Percentiles rank a stretch among this genome's conserved stretches.
These are phyloP conservation scores for Astrothelium subdiscretum DNA, from an alignment of 495 filamentous ascomycete genomes.

Conservation along the genomic window DNA sequence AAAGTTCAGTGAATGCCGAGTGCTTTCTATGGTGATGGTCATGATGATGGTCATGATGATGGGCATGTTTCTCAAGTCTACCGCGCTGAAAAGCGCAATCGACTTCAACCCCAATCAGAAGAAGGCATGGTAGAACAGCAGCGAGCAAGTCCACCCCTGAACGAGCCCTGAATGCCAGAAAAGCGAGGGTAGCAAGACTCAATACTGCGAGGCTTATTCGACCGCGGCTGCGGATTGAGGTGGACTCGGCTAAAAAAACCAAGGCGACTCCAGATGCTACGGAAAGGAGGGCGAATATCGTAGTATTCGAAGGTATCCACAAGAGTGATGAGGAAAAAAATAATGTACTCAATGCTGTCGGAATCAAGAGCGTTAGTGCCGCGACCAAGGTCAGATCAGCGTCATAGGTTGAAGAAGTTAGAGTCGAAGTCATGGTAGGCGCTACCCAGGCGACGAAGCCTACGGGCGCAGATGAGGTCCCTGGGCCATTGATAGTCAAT, in stretches of 20 bases:
- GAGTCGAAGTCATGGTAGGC: neutral
- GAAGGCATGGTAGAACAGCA: neutral
- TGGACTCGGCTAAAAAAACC: slow-evolving; percentile 19
- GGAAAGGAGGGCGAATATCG: slow-evolving; percentile 10
- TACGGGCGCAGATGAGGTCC: neutral
- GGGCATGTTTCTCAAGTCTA: slow-evolving; percentile 3
- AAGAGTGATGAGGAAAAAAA: neutral
- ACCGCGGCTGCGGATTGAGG: slow-evolving; percentile 13
- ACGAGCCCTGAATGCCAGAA: slow-evolving; percentile 3
- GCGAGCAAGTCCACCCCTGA: neutral
- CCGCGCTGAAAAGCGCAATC: neutral
- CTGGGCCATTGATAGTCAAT: neutral
- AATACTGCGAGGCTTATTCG: neutral
- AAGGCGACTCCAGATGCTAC: slow-evolving; percentile 20
- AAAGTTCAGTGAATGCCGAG: slow-evolving; percentile 51
- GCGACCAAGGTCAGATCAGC: neutral
- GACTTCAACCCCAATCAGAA: neutral
- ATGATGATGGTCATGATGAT: slow-evolving; percentile 27
- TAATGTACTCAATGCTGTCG: neutral
- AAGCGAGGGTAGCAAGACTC: neutral
- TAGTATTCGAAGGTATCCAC: slow-evolving; percentile 1
- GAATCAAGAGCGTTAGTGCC: neutral
- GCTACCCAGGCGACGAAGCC: neutral
- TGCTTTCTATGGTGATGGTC: slow-evolving; percentile 36
- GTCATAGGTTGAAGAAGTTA: neutral